Evolutionary conservation across 768 basidiomycete species (phyloP).

Genomic region (Mycena venus): DNA sequence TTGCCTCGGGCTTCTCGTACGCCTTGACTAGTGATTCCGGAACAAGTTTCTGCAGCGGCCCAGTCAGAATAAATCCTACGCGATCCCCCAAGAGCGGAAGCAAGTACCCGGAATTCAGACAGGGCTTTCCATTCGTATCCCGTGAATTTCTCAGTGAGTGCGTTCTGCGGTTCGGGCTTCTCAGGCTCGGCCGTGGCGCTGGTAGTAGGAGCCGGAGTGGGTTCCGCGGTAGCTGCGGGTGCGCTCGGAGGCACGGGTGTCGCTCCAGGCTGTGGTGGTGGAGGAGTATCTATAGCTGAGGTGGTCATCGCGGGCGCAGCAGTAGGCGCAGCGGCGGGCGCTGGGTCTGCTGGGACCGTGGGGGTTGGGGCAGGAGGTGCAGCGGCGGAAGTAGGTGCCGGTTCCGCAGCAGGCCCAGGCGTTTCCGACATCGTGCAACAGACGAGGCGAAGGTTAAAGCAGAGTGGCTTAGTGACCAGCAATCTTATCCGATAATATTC

Average conservation of each 20-base stretch:
- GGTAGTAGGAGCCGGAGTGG: slow-evolving; percentile 20
- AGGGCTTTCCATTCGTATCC: slow-evolving; percentile 80
- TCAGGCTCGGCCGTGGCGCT: slow-evolving; percentile 20
- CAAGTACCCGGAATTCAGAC: slow-evolving; percentile 73
- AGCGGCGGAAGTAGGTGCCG: slow-evolving; percentile 13
- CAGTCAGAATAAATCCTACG: slow-evolving; percentile 39
- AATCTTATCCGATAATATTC: background rate
- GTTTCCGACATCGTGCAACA: slow-evolving; percentile 31
- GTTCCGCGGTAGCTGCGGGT: slow-evolving; percentile 28
- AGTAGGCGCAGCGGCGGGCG: slow-evolving; percentile 18
- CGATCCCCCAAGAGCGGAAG: background rate
- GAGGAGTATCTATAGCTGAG: slow-evolving; percentile 22
- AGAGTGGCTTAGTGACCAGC: no score
- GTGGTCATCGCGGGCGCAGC: slow-evolving; percentile 17
- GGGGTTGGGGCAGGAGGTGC: slow-evolving; percentile 9
- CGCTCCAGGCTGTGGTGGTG: slow-evolving; percentile 28
- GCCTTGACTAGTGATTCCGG: slow-evolving; percentile 47
- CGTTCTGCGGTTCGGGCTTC: slow-evolving; percentile 71
- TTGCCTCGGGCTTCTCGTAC: slow-evolving; percentile 69
- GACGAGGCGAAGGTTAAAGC: background rate
- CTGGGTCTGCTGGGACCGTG: slow-evolving; percentile 16
- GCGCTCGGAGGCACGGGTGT: slow-evolving; percentile 16
- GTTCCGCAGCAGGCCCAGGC: slow-evolving; percentile 11
- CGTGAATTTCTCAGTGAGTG: slow-evolving; percentile 78
- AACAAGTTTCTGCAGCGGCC: slow-evolving; percentile 53